Evolutionary conservation across 2,329 filamentous ascomycete genomes (phyloP).

Genomic region (Rhexocercosporidium sp.): DNA sequence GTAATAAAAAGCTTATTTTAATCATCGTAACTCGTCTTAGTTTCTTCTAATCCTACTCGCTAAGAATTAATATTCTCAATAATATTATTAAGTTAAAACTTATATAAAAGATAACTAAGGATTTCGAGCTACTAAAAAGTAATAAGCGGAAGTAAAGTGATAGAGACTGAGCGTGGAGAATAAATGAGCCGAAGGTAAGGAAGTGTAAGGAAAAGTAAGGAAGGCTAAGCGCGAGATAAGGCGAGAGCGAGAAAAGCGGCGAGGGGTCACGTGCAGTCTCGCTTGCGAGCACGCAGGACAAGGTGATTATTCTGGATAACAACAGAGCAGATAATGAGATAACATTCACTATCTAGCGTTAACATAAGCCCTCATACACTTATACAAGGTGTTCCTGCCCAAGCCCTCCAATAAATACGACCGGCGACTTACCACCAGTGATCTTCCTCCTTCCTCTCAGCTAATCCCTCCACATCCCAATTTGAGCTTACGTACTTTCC

Average conservation of each 20-base stretch:
- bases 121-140: constrained; percentile 18
- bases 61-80: constrained; percentile 11
- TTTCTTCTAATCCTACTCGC: constrained; percentile 10
- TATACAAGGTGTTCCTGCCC: background rate
- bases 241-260: constrained; percentile 17
- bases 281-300: constrained; percentile 12
- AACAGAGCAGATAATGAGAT: no score
- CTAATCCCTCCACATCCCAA: no score
- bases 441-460: no score
- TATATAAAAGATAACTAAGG: constrained; percentile 15
- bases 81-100: constrained; percentile 10
- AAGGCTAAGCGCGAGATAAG: constrained; percentile 4
- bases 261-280: constrained; percentile 11
- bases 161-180: constrained; percentile 17
- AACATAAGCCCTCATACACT: no score
- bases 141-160: constrained; percentile 16
- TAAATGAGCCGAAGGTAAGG: constrained; percentile 20
- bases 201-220: background rate
- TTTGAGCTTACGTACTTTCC: no score
- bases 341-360: no score
- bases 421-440: background rate
- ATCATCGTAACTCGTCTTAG: constrained; percentile 12
- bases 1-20: constrained; percentile 17
- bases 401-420: background rate
- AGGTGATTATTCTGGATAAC: background rate